Conservation (phyloP, 768 basidiomycete genomes). For the Paxillus involutus region DNA sequence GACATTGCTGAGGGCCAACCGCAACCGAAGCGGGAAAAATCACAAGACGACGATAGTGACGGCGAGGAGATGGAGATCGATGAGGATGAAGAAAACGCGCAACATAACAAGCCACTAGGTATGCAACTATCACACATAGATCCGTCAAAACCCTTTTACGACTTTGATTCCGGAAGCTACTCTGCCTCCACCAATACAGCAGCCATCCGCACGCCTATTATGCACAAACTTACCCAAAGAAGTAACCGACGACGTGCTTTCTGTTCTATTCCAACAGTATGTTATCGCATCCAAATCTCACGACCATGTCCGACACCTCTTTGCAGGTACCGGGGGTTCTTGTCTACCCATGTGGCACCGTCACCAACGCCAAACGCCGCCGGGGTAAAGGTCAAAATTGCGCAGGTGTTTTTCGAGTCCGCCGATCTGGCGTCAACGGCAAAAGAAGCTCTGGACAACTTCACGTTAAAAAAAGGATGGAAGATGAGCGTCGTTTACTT, state of each 20-base stretch:
- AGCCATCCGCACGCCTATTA: constrained; percentile 60
- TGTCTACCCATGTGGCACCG: constrained; percentile 64
- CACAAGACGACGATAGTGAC: constrained; percentile 60
- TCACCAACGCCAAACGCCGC: constrained; percentile 67
- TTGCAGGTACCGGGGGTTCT: constrained; percentile 80
- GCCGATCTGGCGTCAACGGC: constrained; percentile 74
- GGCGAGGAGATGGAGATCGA: constrained; percentile 96
- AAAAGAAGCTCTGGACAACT: constrained; percentile 81
- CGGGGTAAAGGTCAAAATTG: constrained; percentile 73
- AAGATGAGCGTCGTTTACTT: constrained; percentile 78
- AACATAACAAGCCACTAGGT: constrained; percentile 44
- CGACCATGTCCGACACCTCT: not conserved
- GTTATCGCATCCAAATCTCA: constrained; percentile 32
- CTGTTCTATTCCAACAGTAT: constrained; percentile 89
- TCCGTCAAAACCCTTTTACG: constrained; percentile 9
- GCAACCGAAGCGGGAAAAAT: constrained; percentile 67
- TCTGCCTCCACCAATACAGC: constrained; percentile 50
- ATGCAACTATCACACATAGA: constrained; percentile 31
- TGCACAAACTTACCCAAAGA: constrained; percentile 91
- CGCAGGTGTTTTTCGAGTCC: constrained; percentile 76
- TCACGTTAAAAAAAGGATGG: constrained; percentile 85
- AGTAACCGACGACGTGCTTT: constrained; percentile 83
- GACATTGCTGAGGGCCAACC: constrained; percentile 53
- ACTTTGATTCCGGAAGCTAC: constrained; percentile 26
- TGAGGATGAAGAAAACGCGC: constrained; percentile 72